phyloP scores from a whole-genome alignment of 2,329 filamentous ascomycete genomes.

The Aulographum hederae region DNA sequence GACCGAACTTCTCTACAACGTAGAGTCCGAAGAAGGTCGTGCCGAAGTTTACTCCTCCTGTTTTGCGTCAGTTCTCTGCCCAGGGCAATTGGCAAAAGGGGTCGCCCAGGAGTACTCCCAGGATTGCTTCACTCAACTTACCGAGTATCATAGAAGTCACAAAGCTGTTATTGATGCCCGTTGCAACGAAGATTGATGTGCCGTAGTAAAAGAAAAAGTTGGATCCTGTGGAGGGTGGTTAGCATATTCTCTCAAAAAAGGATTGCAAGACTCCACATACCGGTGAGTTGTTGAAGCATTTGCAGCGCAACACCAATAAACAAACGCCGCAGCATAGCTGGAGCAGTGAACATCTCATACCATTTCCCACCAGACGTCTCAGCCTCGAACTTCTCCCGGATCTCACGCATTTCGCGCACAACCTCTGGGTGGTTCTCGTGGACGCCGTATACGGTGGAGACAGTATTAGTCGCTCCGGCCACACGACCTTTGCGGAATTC shows the following conservation, averaged over 20 bases:
- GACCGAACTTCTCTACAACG: conserved; percentile 27
- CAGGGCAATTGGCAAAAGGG: too few relatives aligned
- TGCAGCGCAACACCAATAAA: conserved; percentile 43
- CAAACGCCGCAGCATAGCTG: conserved; percentile 48
- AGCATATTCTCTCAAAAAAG: too few relatives aligned
- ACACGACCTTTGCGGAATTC: conserved; percentile 37
- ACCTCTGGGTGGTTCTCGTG: conserved; percentile 35
- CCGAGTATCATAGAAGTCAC: conserved; percentile 30
- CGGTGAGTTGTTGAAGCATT: conserved; percentile 49
- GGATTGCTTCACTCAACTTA: too few relatives aligned
- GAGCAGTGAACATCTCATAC: conserved; percentile 48
- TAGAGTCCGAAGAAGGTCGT: conserved; percentile 28
- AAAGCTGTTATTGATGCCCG: conserved; percentile 23
- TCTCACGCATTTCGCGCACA: conserved; percentile 33
- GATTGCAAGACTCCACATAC: too few relatives aligned
- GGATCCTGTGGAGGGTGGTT: too few relatives aligned
- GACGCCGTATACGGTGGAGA: conserved; percentile 37
- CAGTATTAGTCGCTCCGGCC: conserved; percentile 30
- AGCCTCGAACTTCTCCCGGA: conserved; percentile 35
- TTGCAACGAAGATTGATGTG: conserved; percentile 24
- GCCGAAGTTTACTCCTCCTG: conserved; percentile 29
- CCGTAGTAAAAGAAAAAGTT: conserved; percentile 47
- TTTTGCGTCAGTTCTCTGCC: too few relatives aligned
- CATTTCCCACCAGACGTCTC: conserved; percentile 33
- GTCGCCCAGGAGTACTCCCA: too few relatives aligned